These are phyloP conservation scores for Cucurbita pepo DNA, from an alignment of 306 rosid genomes.

Conservation along the genomic window DNA sequence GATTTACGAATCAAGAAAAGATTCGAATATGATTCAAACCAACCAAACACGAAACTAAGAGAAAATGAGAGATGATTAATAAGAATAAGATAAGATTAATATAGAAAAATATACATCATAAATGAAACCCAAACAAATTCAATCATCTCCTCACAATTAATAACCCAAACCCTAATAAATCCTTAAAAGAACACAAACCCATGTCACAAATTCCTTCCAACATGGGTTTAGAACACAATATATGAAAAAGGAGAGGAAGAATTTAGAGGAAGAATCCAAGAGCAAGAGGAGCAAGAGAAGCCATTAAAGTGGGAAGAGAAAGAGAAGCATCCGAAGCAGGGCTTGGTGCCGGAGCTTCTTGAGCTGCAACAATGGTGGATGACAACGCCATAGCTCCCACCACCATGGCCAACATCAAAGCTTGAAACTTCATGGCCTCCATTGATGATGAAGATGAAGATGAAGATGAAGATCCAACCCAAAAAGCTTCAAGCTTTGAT, in stretches of 20 bases:
- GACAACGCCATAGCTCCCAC: background rate
- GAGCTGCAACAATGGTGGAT: background rate
- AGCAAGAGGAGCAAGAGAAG: slow-evolving; percentile 1
- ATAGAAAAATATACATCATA: background rate
- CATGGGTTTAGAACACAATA: background rate
- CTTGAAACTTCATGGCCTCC: background rate
- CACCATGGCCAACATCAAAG: background rate
- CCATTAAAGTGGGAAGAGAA: background rate
- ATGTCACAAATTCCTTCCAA: background rate
- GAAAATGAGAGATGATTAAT: too few relatives aligned
- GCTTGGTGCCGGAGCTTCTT: background rate
- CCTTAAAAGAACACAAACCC: background rate
- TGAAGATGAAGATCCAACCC: too few relatives aligned
- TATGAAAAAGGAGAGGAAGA: background rate
- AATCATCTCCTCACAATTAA: background rate
- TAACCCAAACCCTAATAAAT: background rate
- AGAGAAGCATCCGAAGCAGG: background rate
- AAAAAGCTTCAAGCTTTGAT: background rate
- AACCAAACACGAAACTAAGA: too few relatives aligned
- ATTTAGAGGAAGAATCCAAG: background rate
- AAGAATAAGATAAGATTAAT: background rate
- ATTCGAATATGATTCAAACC: too few relatives aligned
- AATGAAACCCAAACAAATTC: slow-evolving; percentile 3
- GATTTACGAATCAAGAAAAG: too few relatives aligned
- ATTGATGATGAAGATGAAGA: background rate